Percentiles rank a stretch among this genome's conserved stretches.
Evolutionary conservation across 108 stramenopile species (phyloP).

Genomic region (Cyclostephanos invisitatus): DNA sequence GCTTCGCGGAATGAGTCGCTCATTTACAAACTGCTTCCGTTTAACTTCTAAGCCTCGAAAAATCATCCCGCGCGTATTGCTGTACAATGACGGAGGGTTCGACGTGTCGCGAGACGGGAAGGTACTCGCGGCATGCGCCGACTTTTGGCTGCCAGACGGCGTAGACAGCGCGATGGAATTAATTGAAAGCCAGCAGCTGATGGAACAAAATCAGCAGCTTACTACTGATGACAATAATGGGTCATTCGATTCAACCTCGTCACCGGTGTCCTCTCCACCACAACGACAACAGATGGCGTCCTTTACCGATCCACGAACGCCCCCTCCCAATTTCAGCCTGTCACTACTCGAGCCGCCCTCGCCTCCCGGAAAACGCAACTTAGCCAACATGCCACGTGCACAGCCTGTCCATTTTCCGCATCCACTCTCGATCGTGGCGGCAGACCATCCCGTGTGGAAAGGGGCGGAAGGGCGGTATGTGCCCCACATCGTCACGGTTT

Average conservation of each 20-base stretch:
- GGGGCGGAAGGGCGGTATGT: slow-evolving; percentile 72
- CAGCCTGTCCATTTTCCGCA: slow-evolving; percentile 53
- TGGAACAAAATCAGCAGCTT: slow-evolving; percentile 20
- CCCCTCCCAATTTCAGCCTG: slow-evolving; percentile 25
- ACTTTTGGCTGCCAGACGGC: slow-evolving; percentile 83
- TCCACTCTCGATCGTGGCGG: slow-evolving; percentile 63
- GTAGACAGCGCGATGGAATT: slow-evolving; percentile 79
- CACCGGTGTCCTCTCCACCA: slow-evolving; percentile 20
- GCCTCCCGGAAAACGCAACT: slow-evolving; percentile 50
- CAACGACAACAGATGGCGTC: slow-evolving; percentile 5
- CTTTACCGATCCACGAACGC: slow-evolving; percentile 38
- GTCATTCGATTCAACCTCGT: slow-evolving; percentile 4
- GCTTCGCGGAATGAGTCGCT: background rate
- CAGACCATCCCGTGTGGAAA: slow-evolving; percentile 40
- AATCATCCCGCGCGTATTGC: slow-evolving; percentile 81
- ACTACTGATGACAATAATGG: slow-evolving; percentile 28
- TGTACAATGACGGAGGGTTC: slow-evolving; percentile 97
- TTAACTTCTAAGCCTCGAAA: slow-evolving; percentile 53
- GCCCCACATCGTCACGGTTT: slow-evolving; percentile 82
- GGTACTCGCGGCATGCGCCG: slow-evolving; percentile 86
- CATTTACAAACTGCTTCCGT: background rate
- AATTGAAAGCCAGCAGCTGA: slow-evolving; percentile 45
- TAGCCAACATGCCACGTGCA: slow-evolving; percentile 29
- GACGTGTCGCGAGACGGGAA: slow-evolving; percentile 91
- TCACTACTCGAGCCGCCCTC: slow-evolving; percentile 47